Percentiles rank a stretch among this genome's conserved stretches.
Conservation (phyloP, 768 basidiomycete genomes). For the Holtermanniella nyarrowii region DNA sequence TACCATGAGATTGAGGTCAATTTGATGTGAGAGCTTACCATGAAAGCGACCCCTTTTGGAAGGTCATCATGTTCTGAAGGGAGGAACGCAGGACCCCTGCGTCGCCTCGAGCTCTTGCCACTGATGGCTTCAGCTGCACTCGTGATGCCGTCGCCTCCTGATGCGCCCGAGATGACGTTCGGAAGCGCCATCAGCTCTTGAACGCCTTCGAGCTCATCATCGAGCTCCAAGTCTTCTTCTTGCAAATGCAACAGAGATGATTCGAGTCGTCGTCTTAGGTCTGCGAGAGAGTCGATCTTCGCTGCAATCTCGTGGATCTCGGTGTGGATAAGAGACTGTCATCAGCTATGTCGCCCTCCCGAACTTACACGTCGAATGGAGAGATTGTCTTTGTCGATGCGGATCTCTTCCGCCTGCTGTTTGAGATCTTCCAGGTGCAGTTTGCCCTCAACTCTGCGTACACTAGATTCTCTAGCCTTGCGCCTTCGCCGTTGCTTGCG, state of each 20-base stretch:
- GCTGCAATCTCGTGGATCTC: conserved; percentile 81
- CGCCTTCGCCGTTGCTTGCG: conserved; percentile 40
- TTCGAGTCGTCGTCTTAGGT: conserved; percentile 67
- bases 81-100: conserved; percentile 85
- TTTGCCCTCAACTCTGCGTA: conserved; percentile 50
- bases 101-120: conserved; percentile 53
- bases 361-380: conserved; percentile 69
- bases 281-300: conserved; percentile 78
- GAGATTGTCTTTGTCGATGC: conserved; percentile 83
- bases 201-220: conserved; percentile 87
- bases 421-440: conserved; percentile 75
- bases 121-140: conserved; percentile 44
- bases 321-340: conserved; percentile 67
- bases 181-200: conserved; percentile 57
- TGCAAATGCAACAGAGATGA: conserved; percentile 72
- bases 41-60: conserved; percentile 89
- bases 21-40: conserved; percentile 49
- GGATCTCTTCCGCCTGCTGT: conserved; percentile 74
- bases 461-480: conserved; percentile 44
- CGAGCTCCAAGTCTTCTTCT: conserved; percentile 93
- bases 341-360: not conserved
- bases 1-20: conserved; percentile 35
- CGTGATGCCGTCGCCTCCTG: conserved; percentile 40
- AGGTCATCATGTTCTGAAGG: conserved; percentile 96
- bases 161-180: conserved; percentile 21